Percentiles rank a stretch among this genome's conserved stretches.
phyloP scores from a whole-genome alignment of 139 green algal species.

The Chlamydomonas schloesseri region DNA sequence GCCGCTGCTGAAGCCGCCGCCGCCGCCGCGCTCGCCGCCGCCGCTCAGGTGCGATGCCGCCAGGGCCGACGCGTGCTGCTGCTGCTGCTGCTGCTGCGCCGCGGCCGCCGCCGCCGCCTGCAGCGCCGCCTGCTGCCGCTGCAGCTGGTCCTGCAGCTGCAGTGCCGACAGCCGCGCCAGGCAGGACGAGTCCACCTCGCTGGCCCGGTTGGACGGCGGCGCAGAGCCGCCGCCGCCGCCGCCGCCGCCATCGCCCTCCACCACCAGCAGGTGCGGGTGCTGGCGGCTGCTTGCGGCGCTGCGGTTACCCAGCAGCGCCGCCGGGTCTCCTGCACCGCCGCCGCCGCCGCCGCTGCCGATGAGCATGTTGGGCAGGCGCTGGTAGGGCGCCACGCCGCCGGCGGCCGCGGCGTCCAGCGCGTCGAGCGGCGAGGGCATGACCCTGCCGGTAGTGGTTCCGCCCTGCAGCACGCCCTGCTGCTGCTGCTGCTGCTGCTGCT shows the following conservation, averaged over 20 bases:
- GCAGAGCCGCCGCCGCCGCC: not conserved
- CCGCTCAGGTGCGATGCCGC: too few relatives aligned
- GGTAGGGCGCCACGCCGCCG: not conserved
- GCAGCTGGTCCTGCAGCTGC: slow-evolving; percentile 26
- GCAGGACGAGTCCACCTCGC: slow-evolving; percentile 26
- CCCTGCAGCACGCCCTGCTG: too few relatives aligned
- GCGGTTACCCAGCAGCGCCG: not conserved
- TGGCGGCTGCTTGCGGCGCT: not conserved
- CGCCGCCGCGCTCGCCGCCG: too few relatives aligned
- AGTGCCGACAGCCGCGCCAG: slow-evolving; percentile 13
- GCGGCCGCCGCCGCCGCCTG: not conserved
- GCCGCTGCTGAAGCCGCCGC: too few relatives aligned
- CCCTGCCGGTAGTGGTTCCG: too few relatives aligned
- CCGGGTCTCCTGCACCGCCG: not conserved
- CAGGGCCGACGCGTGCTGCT: not conserved
- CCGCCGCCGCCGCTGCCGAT: not conserved
- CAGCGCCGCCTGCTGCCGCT: not conserved
- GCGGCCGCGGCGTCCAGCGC: slow-evolving; percentile 9
- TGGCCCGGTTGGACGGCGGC: not conserved
- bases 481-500: too few relatives aligned
- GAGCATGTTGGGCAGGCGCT: not conserved
- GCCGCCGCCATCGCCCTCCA: not conserved
- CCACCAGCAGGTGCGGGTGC: not conserved
- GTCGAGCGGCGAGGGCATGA: not conserved
- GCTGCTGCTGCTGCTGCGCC: not conserved